Base-by-base conservation (phyloP, 2,329 filamentous ascomycete genomes). In the Diaporthe citri region DNA sequence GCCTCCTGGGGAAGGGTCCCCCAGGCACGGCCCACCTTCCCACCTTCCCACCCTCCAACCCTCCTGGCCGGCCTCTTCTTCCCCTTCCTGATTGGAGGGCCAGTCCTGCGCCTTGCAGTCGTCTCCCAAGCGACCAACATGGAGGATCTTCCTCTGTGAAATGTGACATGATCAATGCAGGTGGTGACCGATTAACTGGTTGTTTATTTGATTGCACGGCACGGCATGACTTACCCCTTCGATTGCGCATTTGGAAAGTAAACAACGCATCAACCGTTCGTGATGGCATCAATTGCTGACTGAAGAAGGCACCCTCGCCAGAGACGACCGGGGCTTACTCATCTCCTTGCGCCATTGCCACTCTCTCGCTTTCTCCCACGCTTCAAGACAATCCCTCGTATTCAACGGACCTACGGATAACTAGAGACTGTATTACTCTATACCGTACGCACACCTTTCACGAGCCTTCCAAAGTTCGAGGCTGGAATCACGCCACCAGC, bases 81-180 rank as follows among this genome's bases (percentile, higher is more conserved):
- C 15, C 28, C 46, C 46, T 25, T 43, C n/a, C 46, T 69, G 64
- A 69, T 69, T 69, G 48, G 64, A 69, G 34, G 64, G 15, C 22
- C 4, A 20, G 13, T 9, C 25, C 60, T 66, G 20, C 22, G 5
- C 9, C 43, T 25, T 25, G n/a, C 64, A 69, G 15, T 51, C 64
- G 64, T 69, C 34, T 69, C 64, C 64, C 48, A 39, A 43, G 64
- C 64, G 48, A 69, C 64, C 64, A 52, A 8, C 25, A 34, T 34
- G 46, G 34, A 39, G 64, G 64, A 52, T 67, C 13, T 39, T 25
- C 31, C 25, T 46, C 28, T 48, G 17, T 28, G 22, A 7, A 22
- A 48, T 39, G 41, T 48, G 28, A 66, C 43, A 46, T 46, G 39
- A 64, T 46, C 20, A 8, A 43, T 56, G 28, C 51, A 55, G 22